A percentile compares a stretch with the other conserved stretches of the same genome.
These are phyloP conservation scores for Mucor sp. DNA, from an alignment of 371 early-diverging fungal genomes.

Conservation along the genomic window DNA sequence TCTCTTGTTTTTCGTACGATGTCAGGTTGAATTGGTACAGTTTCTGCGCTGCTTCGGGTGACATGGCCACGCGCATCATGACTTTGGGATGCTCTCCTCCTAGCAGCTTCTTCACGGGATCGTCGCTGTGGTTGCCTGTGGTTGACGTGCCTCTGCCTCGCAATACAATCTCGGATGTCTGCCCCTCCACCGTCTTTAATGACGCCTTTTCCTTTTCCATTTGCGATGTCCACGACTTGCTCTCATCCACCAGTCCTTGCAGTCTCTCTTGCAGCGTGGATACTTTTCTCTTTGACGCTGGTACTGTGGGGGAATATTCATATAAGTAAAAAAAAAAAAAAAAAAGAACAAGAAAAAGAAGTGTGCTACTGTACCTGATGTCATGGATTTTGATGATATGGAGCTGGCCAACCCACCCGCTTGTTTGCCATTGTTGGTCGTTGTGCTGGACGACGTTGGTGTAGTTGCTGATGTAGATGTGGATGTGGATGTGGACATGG, in stretches of 20 bases:
- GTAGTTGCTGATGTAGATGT: slow-evolving; percentile 2
- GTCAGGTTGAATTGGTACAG: slow-evolving; percentile 69
- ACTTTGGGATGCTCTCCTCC: slow-evolving; percentile 12
- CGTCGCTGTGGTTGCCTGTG: neutral
- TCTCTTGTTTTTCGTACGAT: slow-evolving; percentile 82
- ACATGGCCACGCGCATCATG: slow-evolving; percentile 42
- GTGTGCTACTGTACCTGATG: neutral
- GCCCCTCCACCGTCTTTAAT: slow-evolving; percentile 2
- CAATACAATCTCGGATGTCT: slow-evolving; percentile 22
- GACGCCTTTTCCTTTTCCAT: slow-evolving; percentile 14
- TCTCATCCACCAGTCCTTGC: slow-evolving; percentile 31
- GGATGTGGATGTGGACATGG: neutral
- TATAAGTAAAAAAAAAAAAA: neutral
- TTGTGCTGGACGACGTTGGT: neutral
- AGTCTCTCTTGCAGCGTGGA: slow-evolving; percentile 28
- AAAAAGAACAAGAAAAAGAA: neutral
- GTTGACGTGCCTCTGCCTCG: slow-evolving; percentile 19
- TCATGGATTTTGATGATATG: neutral
- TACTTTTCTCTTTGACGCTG: slow-evolving; percentile 15
- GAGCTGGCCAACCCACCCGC: slow-evolving; percentile 9
- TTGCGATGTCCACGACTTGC: slow-evolving; percentile 19
- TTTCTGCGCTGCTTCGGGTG: slow-evolving; percentile 58
- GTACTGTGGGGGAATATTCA: too few relatives aligned
- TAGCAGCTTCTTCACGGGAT: neutral
- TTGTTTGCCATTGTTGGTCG: neutral